These are phyloP conservation scores for Starmerella bombi DNA, from an alignment of 805 yeast genomes.

Conservation along the genomic window DNA sequence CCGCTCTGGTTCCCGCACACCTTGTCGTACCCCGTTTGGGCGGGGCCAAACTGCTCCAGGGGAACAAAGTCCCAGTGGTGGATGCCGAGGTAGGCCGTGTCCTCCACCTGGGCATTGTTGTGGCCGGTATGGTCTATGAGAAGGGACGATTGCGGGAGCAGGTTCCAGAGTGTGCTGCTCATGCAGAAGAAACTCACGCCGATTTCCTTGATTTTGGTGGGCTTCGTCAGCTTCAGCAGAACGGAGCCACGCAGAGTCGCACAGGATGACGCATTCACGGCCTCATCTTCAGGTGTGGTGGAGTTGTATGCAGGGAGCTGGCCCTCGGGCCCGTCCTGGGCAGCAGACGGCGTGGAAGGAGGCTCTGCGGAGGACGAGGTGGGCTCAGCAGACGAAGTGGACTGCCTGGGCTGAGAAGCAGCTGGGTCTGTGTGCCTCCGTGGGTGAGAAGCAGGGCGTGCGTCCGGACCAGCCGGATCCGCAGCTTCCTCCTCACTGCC, in stretches of 20 bases:
- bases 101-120: conserved; percentile 25
- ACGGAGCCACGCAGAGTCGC: conserved; percentile 68
- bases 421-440: no score
- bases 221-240: conserved; percentile 54
- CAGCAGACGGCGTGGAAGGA: no score
- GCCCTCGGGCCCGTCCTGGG: no score
- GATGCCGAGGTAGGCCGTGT: conserved; percentile 23
- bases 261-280: conserved; percentile 15
- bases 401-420: no score
- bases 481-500: no score
- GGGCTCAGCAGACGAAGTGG: no score
- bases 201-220: conserved; percentile 58
- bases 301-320: no score
- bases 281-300: background rate
- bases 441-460: no score
- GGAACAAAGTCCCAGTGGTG: conserved; percentile 29
- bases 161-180: conserved; percentile 83
- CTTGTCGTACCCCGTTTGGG: conserved; percentile 12
- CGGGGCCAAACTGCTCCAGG: conserved; percentile 19
- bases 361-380: no score
- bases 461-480: no score
- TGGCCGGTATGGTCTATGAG: conserved; percentile 23
- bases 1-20: conserved; percentile 18
- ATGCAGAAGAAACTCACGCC: conserved; percentile 50
- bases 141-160: conserved; percentile 32